phyloP scores from a whole-genome alignment of 345 rosid genomes.

The Arabidopsis arenosa region DNA sequence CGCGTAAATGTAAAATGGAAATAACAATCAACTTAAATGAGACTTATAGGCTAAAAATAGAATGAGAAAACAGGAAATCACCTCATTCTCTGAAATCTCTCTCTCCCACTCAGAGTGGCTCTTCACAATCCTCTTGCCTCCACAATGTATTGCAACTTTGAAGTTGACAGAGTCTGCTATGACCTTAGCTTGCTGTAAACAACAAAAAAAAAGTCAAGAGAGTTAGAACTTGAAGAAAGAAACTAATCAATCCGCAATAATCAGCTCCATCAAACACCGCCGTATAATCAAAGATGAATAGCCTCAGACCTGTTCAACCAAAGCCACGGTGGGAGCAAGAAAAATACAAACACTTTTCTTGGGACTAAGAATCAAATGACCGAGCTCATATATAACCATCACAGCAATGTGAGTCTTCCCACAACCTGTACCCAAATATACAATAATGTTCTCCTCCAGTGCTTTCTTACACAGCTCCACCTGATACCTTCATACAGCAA shows the following conservation, averaged over 20 bases:
- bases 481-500: conserved; percentile 67
- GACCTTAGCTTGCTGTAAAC: conserved; percentile 84
- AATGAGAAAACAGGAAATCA: conserved; percentile 35
- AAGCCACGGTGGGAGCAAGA: conserved; percentile 91
- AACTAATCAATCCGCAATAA: background rate
- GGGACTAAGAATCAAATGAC: conserved; percentile 73
- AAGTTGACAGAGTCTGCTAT: conserved; percentile 69
- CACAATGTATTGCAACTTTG: conserved; percentile 73
- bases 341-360: conserved; percentile 66
- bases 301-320: conserved; percentile 77
- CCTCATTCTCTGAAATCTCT: conserved; percentile 79
- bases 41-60: conserved; percentile 6
- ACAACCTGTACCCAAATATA: conserved; percentile 85
- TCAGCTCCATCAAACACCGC: conserved; percentile 12
- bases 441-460: conserved; percentile 75
- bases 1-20: conserved; percentile 14
- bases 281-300: background rate
- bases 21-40: conserved; percentile 11
- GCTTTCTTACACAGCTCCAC: conserved; percentile 88
- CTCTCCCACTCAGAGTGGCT: conserved; percentile 72
- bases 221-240: conserved; percentile 27
- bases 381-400: conserved; percentile 77
- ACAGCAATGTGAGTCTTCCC: conserved; percentile 97
- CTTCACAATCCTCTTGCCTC: conserved; percentile 58
- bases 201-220: conserved; percentile 31